Evolutionary conservation across 1,284 basidiomycete species (phyloP).

Genomic region (Leccinum griseonigrum): DNA sequence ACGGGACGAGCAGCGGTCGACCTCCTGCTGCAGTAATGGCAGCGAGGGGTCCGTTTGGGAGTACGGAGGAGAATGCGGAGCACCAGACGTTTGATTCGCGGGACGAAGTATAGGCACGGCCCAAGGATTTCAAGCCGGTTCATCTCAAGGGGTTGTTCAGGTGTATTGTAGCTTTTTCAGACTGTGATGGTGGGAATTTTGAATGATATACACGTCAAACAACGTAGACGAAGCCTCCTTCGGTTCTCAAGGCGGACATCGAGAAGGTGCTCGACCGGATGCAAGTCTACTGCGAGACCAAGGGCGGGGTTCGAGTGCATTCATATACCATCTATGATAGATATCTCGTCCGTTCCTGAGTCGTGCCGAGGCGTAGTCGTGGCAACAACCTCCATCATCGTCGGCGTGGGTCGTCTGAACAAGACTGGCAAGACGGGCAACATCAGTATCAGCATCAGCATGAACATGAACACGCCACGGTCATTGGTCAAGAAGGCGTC

Average conservation of each 20-base stretch:
- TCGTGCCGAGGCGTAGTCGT: conserved; percentile 30
- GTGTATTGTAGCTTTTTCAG: conserved; percentile 36
- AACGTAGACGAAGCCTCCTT: conserved; percentile 88
- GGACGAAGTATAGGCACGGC: conserved; percentile 35
- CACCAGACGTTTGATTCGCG: conserved; percentile 38
- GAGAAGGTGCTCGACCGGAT: conserved; percentile 87
- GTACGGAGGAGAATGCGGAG: conserved; percentile 45
- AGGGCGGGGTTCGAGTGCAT: conserved; percentile 93
- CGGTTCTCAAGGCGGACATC: conserved; percentile 82
- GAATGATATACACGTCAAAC: neutral
- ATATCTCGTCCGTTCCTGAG: conserved; percentile 69
- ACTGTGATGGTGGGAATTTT: conserved; percentile 3
- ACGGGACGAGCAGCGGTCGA: conserved; percentile 37
- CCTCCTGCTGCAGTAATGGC: conserved; percentile 27
- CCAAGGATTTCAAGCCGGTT: conserved; percentile 81
- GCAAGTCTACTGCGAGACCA: conserved; percentile 91
- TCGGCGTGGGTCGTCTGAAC: conserved; percentile 46
- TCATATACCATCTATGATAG: conserved; percentile 85
- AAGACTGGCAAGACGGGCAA: conserved; percentile 41
- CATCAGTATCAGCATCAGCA: neutral
- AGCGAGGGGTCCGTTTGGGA: conserved; percentile 49
- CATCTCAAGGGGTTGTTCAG: conserved; percentile 90
- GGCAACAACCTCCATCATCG: conserved; percentile 30
- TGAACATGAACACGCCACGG: conserved; percentile 33
- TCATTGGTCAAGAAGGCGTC: conserved; percentile 71